Conservation (phyloP, 306 rosid species). For the Gastrolobium villosum region DNA sequence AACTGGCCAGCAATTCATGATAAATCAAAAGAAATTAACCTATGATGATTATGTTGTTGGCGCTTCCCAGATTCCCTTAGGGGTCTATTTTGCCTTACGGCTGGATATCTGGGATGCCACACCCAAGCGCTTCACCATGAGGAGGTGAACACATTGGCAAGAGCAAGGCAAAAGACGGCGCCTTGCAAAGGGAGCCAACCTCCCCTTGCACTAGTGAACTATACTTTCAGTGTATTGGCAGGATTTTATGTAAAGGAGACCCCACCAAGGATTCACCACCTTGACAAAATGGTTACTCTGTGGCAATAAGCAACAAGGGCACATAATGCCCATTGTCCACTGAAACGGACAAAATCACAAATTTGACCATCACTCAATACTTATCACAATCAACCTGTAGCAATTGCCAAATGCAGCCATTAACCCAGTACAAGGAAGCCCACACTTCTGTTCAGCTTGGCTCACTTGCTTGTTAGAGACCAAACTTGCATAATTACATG, state of each 20-base stretch:
- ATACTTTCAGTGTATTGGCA: neutral
- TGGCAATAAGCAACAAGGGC: neutral
- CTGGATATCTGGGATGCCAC: neutral
- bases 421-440: neutral
- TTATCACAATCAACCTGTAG: neutral
- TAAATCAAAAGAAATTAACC: slow-evolving; percentile 1
- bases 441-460: neutral
- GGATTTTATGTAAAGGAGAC: slow-evolving; percentile 1
- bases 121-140: neutral
- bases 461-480: neutral
- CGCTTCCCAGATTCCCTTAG: neutral
- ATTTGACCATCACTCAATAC: neutral
- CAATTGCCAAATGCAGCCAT: neutral
- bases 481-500: neutral
- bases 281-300: neutral
- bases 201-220: neutral
- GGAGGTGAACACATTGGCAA: no score
- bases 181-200: neutral
- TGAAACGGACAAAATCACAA: neutral
- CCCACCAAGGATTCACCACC: neutral
- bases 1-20: neutral
- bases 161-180: neutral
- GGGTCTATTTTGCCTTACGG: neutral
- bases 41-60: neutral
- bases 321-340: neutral